Evolutionary conservation across 2,329 filamentous ascomycete species (phyloP).

Genomic region (Aspergillus sojae): DNA sequence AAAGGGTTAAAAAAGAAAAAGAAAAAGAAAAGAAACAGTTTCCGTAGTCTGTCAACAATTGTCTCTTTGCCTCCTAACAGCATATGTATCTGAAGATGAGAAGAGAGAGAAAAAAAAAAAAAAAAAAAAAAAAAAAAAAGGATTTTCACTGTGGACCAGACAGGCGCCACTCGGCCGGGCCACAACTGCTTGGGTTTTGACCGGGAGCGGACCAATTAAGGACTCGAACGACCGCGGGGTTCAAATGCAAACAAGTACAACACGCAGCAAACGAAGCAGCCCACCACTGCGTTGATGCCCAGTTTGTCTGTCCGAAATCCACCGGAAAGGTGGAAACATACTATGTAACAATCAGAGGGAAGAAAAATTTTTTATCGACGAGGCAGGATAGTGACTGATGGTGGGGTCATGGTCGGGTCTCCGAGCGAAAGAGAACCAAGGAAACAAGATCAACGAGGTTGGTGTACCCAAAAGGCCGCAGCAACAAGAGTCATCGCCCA

Average conservation of each 20-base stretch:
- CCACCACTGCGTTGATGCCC: slow-evolving; percentile 42
- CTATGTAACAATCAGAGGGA: slow-evolving; percentile 20
- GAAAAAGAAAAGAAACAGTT: not conserved
- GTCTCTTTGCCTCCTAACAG: not conserved
- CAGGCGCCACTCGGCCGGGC: slow-evolving; percentile 24
- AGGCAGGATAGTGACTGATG: slow-evolving; percentile 13
- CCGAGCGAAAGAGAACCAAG: slow-evolving; percentile 29
- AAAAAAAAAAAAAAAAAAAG: not conserved
- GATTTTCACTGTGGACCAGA: slow-evolving; percentile 19
- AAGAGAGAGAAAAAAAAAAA: not conserved
- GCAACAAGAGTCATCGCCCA: slow-evolving; percentile 9
- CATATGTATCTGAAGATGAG: not conserved
- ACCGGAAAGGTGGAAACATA: slow-evolving; percentile 16
- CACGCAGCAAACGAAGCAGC: slow-evolving; percentile 19
- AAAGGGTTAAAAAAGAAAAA: not conserved
- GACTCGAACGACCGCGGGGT: slow-evolving; percentile 25
- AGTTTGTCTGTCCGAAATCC: slow-evolving; percentile 30
- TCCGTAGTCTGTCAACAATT: not conserved
- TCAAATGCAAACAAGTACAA: slow-evolving; percentile 25
- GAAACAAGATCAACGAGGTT: slow-evolving; percentile 19
- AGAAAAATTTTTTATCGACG: slow-evolving; percentile 26
- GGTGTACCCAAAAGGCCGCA: slow-evolving; percentile 5
- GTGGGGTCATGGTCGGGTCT: slow-evolving; percentile 24
- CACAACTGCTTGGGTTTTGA: slow-evolving; percentile 15
- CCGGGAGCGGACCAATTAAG: slow-evolving; percentile 34